Conservation (phyloP, 176 grass and related monocot species). For the Phoenix roebelenii region DNA sequence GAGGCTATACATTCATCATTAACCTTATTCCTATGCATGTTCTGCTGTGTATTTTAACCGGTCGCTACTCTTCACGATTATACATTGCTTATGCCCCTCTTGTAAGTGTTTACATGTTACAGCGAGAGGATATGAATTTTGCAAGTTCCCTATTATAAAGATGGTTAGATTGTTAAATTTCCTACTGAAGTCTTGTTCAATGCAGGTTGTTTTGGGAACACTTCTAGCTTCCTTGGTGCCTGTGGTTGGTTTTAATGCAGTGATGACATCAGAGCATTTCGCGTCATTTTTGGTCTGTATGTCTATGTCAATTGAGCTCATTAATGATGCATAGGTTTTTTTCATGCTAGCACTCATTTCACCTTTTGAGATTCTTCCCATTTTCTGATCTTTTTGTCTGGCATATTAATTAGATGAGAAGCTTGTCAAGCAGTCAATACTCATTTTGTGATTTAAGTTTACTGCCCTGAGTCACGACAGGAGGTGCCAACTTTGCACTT, state of each 20-base stretch:
- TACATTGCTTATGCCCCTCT: slow-evolving; percentile 99
- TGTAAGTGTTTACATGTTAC: slow-evolving; percentile 42
- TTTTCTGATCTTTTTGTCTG: too few species aligned
- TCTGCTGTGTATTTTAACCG: slow-evolving; percentile 92
- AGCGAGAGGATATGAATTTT: too few species aligned
- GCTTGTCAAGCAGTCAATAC: too few species aligned
- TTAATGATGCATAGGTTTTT: too few species aligned
- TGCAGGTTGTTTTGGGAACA: slow-evolving; percentile 93
- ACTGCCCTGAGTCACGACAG: too few species aligned
- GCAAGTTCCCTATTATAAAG: too few species aligned
- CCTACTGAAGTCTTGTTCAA: neutral
- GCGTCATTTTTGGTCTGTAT: slow-evolving; percentile 84
- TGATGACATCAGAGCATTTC: slow-evolving; percentile 99
- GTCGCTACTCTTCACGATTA: slow-evolving; percentile 85
- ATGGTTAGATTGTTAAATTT: too few species aligned
- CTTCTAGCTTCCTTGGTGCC: slow-evolving; percentile 94
- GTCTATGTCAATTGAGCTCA: neutral
- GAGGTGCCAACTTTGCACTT: too few species aligned
- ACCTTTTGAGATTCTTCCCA: neutral
- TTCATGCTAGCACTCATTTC: too few species aligned
- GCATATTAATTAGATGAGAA: too few species aligned
- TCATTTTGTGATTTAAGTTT: too few species aligned
- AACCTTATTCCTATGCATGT: slow-evolving; percentile 99
- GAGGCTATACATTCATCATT: slow-evolving; percentile 99
- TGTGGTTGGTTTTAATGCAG: slow-evolving; percentile 99